Conservation (phyloP, 371 early-diverging fungal species). For the Mortierella polycephala region DNA sequence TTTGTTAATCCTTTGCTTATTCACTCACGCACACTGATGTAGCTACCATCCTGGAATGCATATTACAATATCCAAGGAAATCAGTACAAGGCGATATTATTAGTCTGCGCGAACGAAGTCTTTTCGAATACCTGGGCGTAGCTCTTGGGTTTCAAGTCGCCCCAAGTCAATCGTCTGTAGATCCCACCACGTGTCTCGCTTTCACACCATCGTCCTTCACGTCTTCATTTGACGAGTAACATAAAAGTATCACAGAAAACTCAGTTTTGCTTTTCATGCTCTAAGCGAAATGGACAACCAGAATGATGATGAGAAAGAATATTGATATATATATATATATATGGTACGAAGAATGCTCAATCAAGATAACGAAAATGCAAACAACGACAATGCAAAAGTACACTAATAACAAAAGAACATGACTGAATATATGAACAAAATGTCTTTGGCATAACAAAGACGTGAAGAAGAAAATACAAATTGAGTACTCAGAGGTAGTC, state of each 20-base stretch:
- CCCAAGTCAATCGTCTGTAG: background rate
- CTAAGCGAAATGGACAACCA: background rate
- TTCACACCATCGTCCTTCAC: background rate
- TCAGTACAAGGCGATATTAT: constrained; percentile 18
- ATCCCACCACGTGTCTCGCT: background rate
- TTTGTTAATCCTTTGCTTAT: background rate
- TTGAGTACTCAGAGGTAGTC: constrained; percentile 13
- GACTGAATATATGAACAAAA: background rate
- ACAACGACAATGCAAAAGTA: background rate
- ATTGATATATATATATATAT: background rate
- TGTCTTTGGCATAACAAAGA: background rate
- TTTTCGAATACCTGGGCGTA: constrained; percentile 29
- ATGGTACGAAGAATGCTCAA: background rate
- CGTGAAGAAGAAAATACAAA: no score
- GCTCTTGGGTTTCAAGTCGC: constrained; percentile 27
- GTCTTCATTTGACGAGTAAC: background rate
- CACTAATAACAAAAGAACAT: background rate
- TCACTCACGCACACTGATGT: background rate
- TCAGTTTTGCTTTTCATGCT: background rate
- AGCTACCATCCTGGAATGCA: constrained; percentile 17
- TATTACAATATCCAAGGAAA: constrained; percentile 28
- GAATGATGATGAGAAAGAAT: background rate
- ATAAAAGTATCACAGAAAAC: background rate
- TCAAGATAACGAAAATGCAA: background rate
- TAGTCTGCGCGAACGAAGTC: constrained; percentile 17